Conservation (phyloP, 2,329 filamentous ascomycete genomes). For the Pseudophaeomoniella oleicola region DNA sequence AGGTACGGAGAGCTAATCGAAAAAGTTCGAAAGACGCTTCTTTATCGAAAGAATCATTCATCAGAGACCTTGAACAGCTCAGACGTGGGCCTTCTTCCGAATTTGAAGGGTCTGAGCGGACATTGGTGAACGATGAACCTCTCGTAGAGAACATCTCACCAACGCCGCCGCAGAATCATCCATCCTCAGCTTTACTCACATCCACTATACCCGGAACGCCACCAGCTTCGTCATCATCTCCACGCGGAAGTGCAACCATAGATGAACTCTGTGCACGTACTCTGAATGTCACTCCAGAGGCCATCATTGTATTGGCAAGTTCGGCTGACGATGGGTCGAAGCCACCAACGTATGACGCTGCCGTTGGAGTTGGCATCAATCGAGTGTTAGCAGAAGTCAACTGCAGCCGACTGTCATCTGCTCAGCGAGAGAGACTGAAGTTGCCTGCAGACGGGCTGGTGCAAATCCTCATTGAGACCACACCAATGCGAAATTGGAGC, state of each 20-base stretch:
- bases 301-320: neutral
- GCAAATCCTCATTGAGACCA: neutral
- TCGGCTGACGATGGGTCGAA: neutral
- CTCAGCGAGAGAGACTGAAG: neutral
- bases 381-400: neutral
- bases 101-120: neutral
- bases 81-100: neutral
- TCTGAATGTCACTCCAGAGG: neutral
- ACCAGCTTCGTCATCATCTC: too few relatives aligned
- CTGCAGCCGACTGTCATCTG: neutral
- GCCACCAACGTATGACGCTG: neutral
- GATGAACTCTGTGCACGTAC: neutral
- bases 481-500: neutral
- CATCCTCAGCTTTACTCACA: neutral
- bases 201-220: neutral
- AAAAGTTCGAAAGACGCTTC: neutral
- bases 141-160: neutral
- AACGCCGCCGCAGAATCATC: neutral
- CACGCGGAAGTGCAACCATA: neutral
- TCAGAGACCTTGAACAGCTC: neutral
- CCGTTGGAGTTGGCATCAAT: neutral
- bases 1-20: constrained; percentile 8
- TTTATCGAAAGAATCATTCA: neutral
- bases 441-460: neutral
- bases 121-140: neutral